phyloP scores from a whole-genome alignment of 2,329 filamentous ascomycete genomes.

The Amauroascus verrucosus region DNA sequence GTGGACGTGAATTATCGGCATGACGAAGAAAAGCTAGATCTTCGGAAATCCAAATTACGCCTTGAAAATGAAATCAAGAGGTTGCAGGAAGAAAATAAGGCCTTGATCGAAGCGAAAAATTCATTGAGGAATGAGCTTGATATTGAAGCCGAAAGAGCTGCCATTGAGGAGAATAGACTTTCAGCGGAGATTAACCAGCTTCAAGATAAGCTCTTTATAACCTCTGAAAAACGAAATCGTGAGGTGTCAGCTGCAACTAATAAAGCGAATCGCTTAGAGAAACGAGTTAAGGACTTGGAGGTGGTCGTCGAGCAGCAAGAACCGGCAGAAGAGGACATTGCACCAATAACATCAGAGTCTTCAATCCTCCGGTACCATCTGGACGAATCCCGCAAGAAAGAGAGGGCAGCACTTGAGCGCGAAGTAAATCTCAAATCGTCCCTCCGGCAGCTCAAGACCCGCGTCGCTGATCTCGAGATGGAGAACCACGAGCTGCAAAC shows the following conservation, averaged over 20 bases:
- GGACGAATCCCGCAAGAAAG: constrained; percentile 54
- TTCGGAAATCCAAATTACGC: constrained; percentile 57
- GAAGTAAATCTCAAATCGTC: constrained; percentile 54
- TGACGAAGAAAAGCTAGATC: constrained; percentile 59
- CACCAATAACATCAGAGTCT: constrained; percentile 39
- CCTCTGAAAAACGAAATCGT: constrained; percentile 36
- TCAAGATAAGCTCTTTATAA: constrained; percentile 41
- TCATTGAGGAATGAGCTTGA: constrained; percentile 55
- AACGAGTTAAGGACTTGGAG: constrained; percentile 42
- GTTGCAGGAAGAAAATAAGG: constrained; percentile 53
- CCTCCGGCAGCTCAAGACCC: constrained; percentile 53
- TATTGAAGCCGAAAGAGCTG: constrained; percentile 55
- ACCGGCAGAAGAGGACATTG: constrained; percentile 25
- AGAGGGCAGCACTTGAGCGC: constrained; percentile 55
- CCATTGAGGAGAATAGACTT: constrained; percentile 54
- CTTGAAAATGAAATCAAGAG: constrained; percentile 58
- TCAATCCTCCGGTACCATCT: constrained; percentile 54
- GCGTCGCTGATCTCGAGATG: constrained; percentile 56
- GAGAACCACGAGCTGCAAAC: constrained; percentile 53
- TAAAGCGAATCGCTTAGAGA: constrained; percentile 56
- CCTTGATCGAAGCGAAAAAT: constrained; percentile 47
- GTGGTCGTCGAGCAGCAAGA: constrained; percentile 47
- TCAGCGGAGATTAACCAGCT: constrained; percentile 41
- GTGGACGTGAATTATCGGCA: constrained; percentile 49
- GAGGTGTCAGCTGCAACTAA: constrained; percentile 46